These are phyloP conservation scores for Pythium oligandrum DNA, from an alignment of 352 stramenopile genomes.

Conservation along the genomic window DNA sequence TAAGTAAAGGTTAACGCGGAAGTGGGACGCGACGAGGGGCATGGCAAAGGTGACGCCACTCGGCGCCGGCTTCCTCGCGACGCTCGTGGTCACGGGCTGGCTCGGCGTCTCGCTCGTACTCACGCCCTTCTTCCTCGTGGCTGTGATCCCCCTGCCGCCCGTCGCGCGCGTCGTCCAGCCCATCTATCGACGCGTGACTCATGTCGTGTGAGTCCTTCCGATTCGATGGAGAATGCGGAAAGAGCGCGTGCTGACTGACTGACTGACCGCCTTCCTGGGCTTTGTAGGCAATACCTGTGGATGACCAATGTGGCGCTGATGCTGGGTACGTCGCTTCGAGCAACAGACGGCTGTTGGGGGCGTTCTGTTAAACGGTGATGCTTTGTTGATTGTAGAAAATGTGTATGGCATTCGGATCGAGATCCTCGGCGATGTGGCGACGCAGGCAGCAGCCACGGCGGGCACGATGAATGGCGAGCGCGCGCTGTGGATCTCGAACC, in stretches of 20 bases:
- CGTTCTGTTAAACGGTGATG: neutral
- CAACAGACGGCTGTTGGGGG: neutral
- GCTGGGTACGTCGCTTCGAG: conserved; percentile 26
- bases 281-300: conserved; percentile 69
- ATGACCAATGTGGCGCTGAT: conserved; percentile 68
- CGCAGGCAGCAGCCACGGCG: conserved; percentile 41
- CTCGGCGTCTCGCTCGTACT: conserved; percentile 44
- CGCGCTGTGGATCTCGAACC: conserved; percentile 72
- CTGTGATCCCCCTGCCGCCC: conserved; percentile 21
- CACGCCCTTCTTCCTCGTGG: conserved; percentile 49
- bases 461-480: conserved; percentile 34
- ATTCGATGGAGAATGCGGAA: neutral
- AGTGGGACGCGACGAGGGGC: too few species aligned
- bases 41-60: conserved; percentile 10
- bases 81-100: conserved; percentile 53
- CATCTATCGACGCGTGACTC: conserved; percentile 48
- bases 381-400: conserved; percentile 29
- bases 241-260: neutral
- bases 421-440: conserved; percentile 52
- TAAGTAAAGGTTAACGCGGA: too few species aligned
- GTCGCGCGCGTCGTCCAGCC: conserved; percentile 12
- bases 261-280: neutral
- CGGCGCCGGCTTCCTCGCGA: conserved; percentile 43
- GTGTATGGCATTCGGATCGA: conserved; percentile 53
- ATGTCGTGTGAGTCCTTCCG: conserved; percentile 39